These are phyloP conservation scores for Apodospora peruviana DNA, from an alignment of 495 filamentous ascomycete genomes.

Conservation along the genomic window DNA sequence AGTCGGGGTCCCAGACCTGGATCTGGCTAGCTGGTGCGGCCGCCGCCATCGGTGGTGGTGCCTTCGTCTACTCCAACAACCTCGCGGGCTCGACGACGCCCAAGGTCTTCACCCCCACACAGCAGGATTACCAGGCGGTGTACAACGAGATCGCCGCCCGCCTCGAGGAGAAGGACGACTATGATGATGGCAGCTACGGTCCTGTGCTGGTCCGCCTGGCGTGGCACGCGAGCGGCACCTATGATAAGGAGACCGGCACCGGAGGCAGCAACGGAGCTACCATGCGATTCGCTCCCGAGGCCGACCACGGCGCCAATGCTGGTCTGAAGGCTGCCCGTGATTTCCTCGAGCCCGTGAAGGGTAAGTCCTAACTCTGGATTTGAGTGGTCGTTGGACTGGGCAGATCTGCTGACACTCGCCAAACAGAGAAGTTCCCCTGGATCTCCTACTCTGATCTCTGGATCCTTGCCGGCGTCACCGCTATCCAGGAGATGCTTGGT, in stretches of 20 bases:
- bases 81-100: slow-evolving; percentile 36
- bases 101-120: slow-evolving; percentile 64
- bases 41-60: slow-evolving; percentile 58
- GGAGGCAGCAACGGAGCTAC: slow-evolving; percentile 96
- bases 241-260: slow-evolving; percentile 81
- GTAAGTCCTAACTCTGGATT: slow-evolving; percentile 32
- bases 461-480: slow-evolving; percentile 81
- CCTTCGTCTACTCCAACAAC: slow-evolving; percentile 58
- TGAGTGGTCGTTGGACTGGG: no score
- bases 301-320: slow-evolving; percentile 89
- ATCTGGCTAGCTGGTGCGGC: slow-evolving; percentile 46
- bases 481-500: slow-evolving; percentile 93
- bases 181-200: slow-evolving; percentile 94
- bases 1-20: slow-evolving; percentile 43
- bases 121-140: slow-evolving; percentile 91
- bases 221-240: slow-evolving; percentile 86
- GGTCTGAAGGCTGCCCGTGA: slow-evolving; percentile 83
- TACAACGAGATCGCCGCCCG: slow-evolving; percentile 79
- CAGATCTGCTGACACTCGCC: slow-evolving; percentile 25
- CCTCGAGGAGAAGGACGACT: slow-evolving; percentile 85
- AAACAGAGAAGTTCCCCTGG: slow-evolving; percentile 77
- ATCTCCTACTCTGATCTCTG: slow-evolving; percentile 94
- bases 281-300: slow-evolving; percentile 93
- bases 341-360: slow-evolving; percentile 87
- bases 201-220: slow-evolving; percentile 81